These are phyloP conservation scores for Hypoxylon trugodes DNA, from an alignment of 495 filamentous ascomycete species.

Conservation along the genomic window DNA sequence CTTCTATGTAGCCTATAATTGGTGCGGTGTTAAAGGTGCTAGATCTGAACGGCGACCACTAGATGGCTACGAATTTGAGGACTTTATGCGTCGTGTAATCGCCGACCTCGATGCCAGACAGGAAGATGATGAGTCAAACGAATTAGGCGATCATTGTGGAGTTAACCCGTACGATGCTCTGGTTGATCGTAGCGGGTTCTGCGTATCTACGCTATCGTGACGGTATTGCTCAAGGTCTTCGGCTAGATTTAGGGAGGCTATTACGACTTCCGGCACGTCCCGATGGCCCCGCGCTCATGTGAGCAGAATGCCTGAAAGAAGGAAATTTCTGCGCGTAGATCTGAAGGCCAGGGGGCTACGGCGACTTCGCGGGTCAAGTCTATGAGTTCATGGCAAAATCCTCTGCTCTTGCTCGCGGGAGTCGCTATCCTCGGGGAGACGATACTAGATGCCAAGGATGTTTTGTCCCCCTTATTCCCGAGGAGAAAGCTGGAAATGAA, in stretches of 20 bases:
- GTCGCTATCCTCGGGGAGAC: not conserved
- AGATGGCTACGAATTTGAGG: not conserved
- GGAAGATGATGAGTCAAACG: not conserved
- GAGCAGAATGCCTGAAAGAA: not conserved
- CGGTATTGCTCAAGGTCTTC: conserved; percentile 1
- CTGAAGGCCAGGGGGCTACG: not conserved
- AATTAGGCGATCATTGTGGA: conserved; percentile 9
- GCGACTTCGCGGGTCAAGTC: not conserved
- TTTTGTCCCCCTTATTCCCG: conserved; percentile 8
- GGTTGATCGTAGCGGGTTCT: not conserved
- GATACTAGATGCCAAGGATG: conserved; percentile 4
- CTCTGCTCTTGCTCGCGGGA: conserved; percentile 2
- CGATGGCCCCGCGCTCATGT: not conserved
- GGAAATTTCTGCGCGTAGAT: not conserved
- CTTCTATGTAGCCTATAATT: conserved; percentile 6
- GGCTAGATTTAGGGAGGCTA: not conserved
- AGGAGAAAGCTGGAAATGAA: not conserved
- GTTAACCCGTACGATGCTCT: not conserved
- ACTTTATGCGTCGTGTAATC: conserved; percentile 17
- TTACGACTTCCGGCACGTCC: not conserved
- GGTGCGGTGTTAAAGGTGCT: not conserved
- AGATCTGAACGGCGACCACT: conserved; percentile 5
- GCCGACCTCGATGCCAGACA: conserved; percentile 11
- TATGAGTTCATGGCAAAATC: conserved; percentile 12
- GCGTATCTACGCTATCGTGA: conserved; percentile 1